phyloP scores from a whole-genome alignment of 2,329 filamentous ascomycete genomes.

The Arachnomyces sp. region DNA sequence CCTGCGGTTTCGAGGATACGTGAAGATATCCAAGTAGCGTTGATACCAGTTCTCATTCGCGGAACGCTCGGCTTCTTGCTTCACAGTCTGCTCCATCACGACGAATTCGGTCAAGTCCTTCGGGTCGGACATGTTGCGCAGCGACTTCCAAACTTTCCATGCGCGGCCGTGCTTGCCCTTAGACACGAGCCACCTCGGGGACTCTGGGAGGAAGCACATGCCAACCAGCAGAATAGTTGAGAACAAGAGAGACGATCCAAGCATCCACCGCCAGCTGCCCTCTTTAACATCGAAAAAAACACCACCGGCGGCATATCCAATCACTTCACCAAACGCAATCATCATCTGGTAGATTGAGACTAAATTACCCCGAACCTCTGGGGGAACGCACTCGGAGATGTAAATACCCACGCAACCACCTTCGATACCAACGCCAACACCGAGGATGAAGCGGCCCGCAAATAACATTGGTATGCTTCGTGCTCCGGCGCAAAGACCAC shows the following conservation, averaged over 20 bases:
- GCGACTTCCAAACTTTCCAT: slow-evolving; percentile 64
- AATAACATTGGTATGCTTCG: slow-evolving; percentile 66
- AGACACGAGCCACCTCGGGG: slow-evolving; percentile 62
- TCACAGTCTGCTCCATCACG: slow-evolving; percentile 58
- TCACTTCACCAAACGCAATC: slow-evolving; percentile 64
- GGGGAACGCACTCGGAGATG: slow-evolving; percentile 60
- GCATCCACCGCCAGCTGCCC: slow-evolving; percentile 66
- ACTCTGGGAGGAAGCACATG: slow-evolving; percentile 65
- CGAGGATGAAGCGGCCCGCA: slow-evolving; percentile 58
- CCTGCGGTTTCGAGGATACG: slow-evolving; percentile 57
- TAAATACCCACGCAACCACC: slow-evolving; percentile 68
- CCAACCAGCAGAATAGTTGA: slow-evolving; percentile 54
- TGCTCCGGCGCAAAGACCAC: slow-evolving; percentile 57
- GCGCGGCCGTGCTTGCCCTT: slow-evolving; percentile 52
- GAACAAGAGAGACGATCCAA: slow-evolving; percentile 63
- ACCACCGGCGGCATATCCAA: slow-evolving; percentile 64
- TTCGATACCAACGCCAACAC: slow-evolving; percentile 62
- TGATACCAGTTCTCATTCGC: slow-evolving; percentile 50
- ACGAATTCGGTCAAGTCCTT: slow-evolving; percentile 56
- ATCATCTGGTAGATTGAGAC: slow-evolving; percentile 69
- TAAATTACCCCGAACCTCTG: slow-evolving; percentile 59
- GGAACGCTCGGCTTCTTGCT: slow-evolving; percentile 48
- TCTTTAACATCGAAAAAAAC: slow-evolving; percentile 58
- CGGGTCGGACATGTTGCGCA: slow-evolving; percentile 51
- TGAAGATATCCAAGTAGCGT: slow-evolving; percentile 64